A percentile compares a stretch with the other conserved stretches of the same genome.
Evolutionary conservation across 2,329 filamentous ascomycete species (phyloP).

Genomic region (Penicillium sp.): DNA sequence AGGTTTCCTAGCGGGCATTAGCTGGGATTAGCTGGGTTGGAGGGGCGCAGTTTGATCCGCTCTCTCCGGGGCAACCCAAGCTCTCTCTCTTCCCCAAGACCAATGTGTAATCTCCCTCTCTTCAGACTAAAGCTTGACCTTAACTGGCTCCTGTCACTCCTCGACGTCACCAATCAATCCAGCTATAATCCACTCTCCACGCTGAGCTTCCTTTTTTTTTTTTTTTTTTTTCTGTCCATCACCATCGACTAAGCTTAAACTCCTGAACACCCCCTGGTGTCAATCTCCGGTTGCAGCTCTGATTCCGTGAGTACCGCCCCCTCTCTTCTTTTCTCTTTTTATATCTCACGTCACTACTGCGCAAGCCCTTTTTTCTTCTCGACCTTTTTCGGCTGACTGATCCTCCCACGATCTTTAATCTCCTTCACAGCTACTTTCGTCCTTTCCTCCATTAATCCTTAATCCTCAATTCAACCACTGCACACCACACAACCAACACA

Average conservation of each 20-base stretch:
- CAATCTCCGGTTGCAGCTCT: conserved; percentile 18
- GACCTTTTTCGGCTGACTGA: neutral
- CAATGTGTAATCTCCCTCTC: too few relatives aligned
- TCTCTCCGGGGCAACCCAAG: conserved; percentile 1
- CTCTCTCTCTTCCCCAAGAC: too few relatives aligned
- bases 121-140: too few relatives aligned
- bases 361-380: conserved; percentile 27
- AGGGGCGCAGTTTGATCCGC: neutral
- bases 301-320: conserved; percentile 20
- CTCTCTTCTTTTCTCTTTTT: conserved; percentile 2
- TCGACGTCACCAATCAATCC: conserved; percentile 16
- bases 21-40: neutral
- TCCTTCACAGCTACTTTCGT: conserved; percentile 16
- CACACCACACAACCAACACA: conserved; percentile 1
- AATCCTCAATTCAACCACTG: neutral
- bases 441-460: conserved; percentile 1
- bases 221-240: neutral
- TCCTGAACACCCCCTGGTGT: conserved; percentile 9
- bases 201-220: neutral
- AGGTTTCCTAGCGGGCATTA: neutral
- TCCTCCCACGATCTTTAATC: conserved; percentile 6
- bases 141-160: too few relatives aligned
- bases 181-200: neutral
- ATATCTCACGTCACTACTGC: conserved; percentile 39
- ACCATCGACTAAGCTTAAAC: neutral